These are phyloP conservation scores for Domatiomyces catenatus DNA, from an alignment of 2,329 filamentous ascomycete genomes.

Conservation along the genomic window DNA sequence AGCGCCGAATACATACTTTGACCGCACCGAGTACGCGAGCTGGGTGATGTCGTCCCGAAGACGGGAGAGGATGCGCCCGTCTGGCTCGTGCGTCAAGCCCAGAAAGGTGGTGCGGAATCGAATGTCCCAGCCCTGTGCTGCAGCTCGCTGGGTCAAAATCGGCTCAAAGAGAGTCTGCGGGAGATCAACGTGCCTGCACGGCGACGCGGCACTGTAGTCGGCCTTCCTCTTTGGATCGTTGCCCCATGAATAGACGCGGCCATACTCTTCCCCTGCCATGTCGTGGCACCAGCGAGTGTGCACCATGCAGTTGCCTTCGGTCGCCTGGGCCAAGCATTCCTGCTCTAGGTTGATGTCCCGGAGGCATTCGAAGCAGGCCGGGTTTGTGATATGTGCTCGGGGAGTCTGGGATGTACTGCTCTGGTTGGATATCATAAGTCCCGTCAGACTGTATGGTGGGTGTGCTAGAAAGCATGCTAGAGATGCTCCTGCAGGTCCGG, in stretches of 20 bases:
- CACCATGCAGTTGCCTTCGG: slow-evolving; percentile 22
- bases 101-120: slow-evolving; percentile 27
- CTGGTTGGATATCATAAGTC: slow-evolving; percentile 15
- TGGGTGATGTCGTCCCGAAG: slow-evolving; percentile 24
- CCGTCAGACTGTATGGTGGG: slow-evolving; percentile 14
- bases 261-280: slow-evolving; percentile 32
- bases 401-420: slow-evolving; percentile 14
- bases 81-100: slow-evolving; percentile 18
- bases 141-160: slow-evolving; percentile 26
- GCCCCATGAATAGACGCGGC: slow-evolving; percentile 29
- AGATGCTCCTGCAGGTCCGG: slow-evolving; percentile 40
- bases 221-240: slow-evolving; percentile 24
- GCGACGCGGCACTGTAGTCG: slow-evolving; percentile 28
- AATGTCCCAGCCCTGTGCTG: slow-evolving; percentile 24
- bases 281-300: slow-evolving; percentile 31
- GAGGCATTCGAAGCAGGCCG: slow-evolving; percentile 24
- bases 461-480: slow-evolving; percentile 12
- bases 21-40: slow-evolving; percentile 18
- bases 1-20: slow-evolving; percentile 44
- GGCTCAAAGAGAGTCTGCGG: slow-evolving; percentile 32
- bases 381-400: slow-evolving; percentile 17
- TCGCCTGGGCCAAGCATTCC: slow-evolving; percentile 21
- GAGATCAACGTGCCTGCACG: slow-evolving; percentile 29
- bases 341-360: slow-evolving; percentile 31
- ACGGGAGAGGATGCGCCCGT: slow-evolving; percentile 22